Conservation (phyloP, 768 basidiomycete genomes). For the Suillus cothurnatus region DNA sequence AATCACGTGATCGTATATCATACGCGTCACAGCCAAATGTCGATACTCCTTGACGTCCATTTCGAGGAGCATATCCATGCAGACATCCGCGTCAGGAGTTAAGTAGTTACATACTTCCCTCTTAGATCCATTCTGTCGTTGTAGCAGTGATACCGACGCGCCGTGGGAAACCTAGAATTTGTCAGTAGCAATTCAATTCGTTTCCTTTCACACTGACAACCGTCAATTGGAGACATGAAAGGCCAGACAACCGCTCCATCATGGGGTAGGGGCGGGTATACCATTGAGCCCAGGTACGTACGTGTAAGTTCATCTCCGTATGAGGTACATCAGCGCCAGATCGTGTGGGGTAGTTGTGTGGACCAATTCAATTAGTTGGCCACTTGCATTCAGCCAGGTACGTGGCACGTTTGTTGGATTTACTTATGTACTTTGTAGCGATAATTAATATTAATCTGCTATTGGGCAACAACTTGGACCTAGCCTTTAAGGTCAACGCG, state of each 20-base stretch:
- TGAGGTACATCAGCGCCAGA: background rate
- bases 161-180: background rate
- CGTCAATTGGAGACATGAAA: too few species aligned
- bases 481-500: background rate
- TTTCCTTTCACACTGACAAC: background rate
- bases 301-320: background rate
- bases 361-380: too few species aligned
- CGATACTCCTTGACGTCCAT: too few species aligned
- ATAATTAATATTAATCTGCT: background rate
- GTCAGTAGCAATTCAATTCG: background rate
- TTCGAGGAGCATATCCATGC: too few species aligned
- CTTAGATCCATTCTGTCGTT: background rate
- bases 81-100: too few species aligned
- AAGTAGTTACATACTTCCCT: too few species aligned
- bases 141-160: background rate
- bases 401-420: background rate
- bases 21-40: background rate
- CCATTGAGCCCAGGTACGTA: too few species aligned
- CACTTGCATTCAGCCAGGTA: background rate
- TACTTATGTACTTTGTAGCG: too few species aligned
- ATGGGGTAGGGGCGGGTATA: background rate
- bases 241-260: too few species aligned
- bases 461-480: too few species aligned
- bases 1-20: slow-evolving; percentile 24
- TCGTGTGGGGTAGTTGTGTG: background rate